Base-by-base conservation (phyloP, 768 basidiomycete genomes). In the Tubosaeta sp. region DNA sequence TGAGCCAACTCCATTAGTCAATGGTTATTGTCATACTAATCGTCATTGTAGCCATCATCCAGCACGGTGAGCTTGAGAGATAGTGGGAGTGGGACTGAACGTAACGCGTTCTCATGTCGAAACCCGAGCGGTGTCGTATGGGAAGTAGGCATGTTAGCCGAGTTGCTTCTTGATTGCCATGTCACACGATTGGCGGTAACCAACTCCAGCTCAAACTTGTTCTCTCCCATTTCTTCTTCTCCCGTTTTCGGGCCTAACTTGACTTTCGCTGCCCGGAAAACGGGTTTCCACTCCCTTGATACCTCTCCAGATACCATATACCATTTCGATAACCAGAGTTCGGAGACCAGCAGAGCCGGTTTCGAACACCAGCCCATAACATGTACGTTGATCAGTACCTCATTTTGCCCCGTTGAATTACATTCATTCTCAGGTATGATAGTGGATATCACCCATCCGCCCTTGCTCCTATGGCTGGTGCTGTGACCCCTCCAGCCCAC, bases 311-410 rank as follows among this genome's bases (percentile, higher is more conserved):
- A 49, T 51, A 50, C 32, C 42, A 44, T 41, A 46, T 42, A 31
- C 29, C 48, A 47, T 40, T 32, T 48, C 42, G 53, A 63, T 60
- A 63, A 56, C 53, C 48, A 55, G 59, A 55, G 70, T 69, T 61
- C 69, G 77, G 59, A 55, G 74, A 56, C 71, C 77, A 65, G 59
- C 72, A 65, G 72, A 70, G 40, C 69, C 76, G 27, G 73, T 82
- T 56, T 77, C 78, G 13, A 82, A 82, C 64, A 73, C 71, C 49
- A 71, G 81, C 80, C 48, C 83, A 86, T 66, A 80, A 81, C 65
- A 74, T 86, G 88, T 90, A 69, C 32, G 85, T 76, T 44, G 27
- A 38, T 42, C 36, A 49, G 41, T 42, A 48, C 29, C 27, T 50
- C 25, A 49, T 53, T 45, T 31, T 36, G 9, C 46, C 46, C 32